These are phyloP conservation scores for Sugiyamaella chiloensis DNA, from an alignment of 805 yeast species.

Conservation along the genomic window DNA sequence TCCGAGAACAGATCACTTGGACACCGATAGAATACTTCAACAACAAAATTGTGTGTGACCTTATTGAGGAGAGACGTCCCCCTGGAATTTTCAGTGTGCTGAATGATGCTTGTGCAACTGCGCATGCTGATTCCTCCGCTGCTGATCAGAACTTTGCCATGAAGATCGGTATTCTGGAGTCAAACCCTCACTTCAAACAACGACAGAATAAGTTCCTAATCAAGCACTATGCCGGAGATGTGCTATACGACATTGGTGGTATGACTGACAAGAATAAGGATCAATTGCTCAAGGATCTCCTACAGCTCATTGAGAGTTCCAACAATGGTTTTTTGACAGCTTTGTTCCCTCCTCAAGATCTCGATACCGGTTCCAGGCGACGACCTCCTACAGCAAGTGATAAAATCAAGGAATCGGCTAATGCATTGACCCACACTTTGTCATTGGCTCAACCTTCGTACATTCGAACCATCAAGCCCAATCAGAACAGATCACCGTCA, in stretches of 20 bases:
- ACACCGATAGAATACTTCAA: conserved; percentile 96
- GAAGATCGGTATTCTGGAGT: conserved; percentile 77
- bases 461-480: conserved; percentile 96
- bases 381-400: conserved; percentile 97
- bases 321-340: conserved; percentile 57
- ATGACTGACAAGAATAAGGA: conserved; percentile 98
- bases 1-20: conserved; percentile 93
- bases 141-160: conserved; percentile 96
- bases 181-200: conserved; percentile 83
- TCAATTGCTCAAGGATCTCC: conserved; percentile 81
- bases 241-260: conserved; percentile 78
- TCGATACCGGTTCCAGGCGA: conserved; percentile 60
- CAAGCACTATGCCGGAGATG: conserved; percentile 99
- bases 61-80: conserved; percentile 90
- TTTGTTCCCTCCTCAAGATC: conserved; percentile 63
- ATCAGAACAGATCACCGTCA: conserved; percentile 83
- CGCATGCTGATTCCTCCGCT: conserved; percentile 94
- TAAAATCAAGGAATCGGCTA: conserved; percentile 89
- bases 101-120: conserved; percentile 96
- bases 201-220: conserved; percentile 83
- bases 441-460: conserved; percentile 93
- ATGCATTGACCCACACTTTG: conserved; percentile 80
- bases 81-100: conserved; percentile 96
- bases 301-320: conserved; percentile 74
- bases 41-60: conserved; percentile 93